Base-by-base conservation (phyloP, 2,329 filamentous ascomycete species). In the Rutstroemia sp. region DNA sequence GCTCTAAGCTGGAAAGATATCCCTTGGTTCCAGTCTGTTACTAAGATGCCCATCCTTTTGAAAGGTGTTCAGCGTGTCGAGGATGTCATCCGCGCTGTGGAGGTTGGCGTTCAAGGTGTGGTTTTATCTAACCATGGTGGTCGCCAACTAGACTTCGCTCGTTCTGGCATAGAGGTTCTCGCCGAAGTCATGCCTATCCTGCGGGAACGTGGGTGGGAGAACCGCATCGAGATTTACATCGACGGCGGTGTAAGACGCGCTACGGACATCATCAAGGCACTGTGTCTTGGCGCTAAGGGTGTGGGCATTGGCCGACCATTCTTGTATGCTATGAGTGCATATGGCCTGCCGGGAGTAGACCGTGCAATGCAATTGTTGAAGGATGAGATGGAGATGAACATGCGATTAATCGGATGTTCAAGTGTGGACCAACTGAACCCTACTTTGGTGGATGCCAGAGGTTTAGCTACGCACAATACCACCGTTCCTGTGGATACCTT, bases 311-410 rank as follows among this genome's bases (percentile, higher is more conserved):
- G 94, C 3, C 79, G 94, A 51, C 94, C 94, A 23, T 97, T 99
- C 77, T 74, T 99, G 58, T 99, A 92, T 69, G 92, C 94, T 67
- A 97, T 99, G 92, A 88, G 86, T 61, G 84, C 90, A 9, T 97
- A 97, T 67, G 94, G 94, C 1, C 75, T 89, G 58, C 78, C 86
- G 2, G 94, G 94, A 61, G 92, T 97, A 19, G 89, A 95, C 68
- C 82, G 89, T 37, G 94, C 94, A 34, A 96, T 97, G 87, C 87
- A 91, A 72, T 75, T 96, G 57, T 79, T 96, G 64, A 91, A 89
- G 75, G 94, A 97, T 68, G 94, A 99, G 79, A 89, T 99, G 82
- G 91, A 95, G 76, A 97, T 97, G 92, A 94, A 92, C 69, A 97
- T 99, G 94, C 83, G 94, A 6, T 76, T 99, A 61, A 90, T 99